Percentiles rank a stretch among this genome's conserved stretches.
These are phyloP conservation scores for Mrakia hoshinonis DNA, from an alignment of 768 basidiomycete species.

Conservation along the genomic window DNA sequence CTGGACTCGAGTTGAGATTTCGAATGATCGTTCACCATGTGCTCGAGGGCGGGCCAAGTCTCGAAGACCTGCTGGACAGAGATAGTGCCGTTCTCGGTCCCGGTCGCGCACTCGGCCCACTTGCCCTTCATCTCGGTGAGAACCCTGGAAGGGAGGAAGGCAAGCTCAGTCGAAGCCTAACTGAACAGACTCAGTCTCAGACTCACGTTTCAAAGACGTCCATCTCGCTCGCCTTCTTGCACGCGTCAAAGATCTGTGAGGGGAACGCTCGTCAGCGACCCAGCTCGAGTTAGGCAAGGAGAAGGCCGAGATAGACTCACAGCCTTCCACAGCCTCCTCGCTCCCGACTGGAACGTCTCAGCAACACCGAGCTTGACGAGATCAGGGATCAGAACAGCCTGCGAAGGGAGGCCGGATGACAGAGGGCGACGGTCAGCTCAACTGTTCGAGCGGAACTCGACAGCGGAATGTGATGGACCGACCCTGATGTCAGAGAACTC, in stretches of 20 bases:
- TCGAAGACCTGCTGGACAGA: conserved; percentile 40
- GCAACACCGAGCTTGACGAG: conserved; percentile 35
- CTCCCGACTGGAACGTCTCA: conserved; percentile 38
- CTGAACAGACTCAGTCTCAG: background rate
- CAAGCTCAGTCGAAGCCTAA: background rate
- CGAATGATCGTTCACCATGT: conserved; percentile 32
- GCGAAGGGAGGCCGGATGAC: background rate
- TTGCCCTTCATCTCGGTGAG: conserved; percentile 35
- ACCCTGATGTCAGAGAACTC: conserved; percentile 36
- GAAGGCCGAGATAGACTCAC: conserved; percentile 28
- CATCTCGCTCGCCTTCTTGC: conserved; percentile 31
- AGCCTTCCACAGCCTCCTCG: conserved; percentile 37
- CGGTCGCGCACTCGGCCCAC: conserved; percentile 37
- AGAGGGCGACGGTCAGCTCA: background rate
- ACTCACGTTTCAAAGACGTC: conserved; percentile 36
- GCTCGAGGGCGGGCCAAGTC: conserved; percentile 34
- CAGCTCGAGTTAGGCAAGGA: background rate
- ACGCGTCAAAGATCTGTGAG: conserved; percentile 28
- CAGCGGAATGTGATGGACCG: background rate
- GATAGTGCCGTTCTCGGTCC: conserved; percentile 37
- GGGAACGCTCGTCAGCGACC: background rate
- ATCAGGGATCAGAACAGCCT: conserved; percentile 35
- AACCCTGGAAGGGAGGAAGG: conserved; percentile 29
- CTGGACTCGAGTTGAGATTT: background rate
- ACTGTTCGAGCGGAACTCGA: too few relatives aligned